phyloP scores from a whole-genome alignment of 2,329 filamentous ascomycete species.

The Beauveria sp. region DNA sequence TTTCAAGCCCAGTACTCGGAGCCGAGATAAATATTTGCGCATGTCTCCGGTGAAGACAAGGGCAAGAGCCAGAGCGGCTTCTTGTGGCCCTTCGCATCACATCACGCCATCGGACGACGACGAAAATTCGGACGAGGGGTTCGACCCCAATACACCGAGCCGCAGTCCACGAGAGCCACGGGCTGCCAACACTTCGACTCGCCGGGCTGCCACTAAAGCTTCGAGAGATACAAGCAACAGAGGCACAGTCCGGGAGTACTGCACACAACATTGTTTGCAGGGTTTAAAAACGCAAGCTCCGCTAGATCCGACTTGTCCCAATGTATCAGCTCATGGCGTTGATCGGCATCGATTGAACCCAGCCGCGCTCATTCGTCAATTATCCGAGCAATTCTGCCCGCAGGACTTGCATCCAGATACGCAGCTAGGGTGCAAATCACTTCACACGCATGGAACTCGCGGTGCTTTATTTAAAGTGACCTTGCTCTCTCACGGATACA shows the following conservation, averaged over 20 bases:
- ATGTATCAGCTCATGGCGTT: background rate
- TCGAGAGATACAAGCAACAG: background rate
- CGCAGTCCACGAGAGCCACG: slow-evolving; percentile 16
- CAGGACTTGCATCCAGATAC: background rate
- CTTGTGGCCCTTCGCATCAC: background rate
- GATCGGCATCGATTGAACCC: background rate
- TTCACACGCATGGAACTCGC: background rate
- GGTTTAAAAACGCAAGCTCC: background rate
- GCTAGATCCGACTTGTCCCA: background rate
- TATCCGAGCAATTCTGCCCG: background rate
- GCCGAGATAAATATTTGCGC: background rate
- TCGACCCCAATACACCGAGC: slow-evolving; percentile 9
- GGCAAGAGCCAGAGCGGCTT: background rate
- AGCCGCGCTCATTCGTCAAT: background rate
- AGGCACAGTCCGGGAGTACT: background rate
- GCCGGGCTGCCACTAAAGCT: background rate
- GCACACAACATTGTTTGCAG: background rate
- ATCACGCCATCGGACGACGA: background rate
- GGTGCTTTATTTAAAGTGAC: background rate
- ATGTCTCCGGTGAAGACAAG: background rate
- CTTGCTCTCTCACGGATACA: background rate
- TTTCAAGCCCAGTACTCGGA: background rate
- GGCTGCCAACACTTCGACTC: background rate
- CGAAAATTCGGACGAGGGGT: background rate
- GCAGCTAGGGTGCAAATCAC: background rate